Evolutionary conservation across 2,329 filamentous ascomycete species (phyloP).

Genomic region (Exserohilum rostratum): DNA sequence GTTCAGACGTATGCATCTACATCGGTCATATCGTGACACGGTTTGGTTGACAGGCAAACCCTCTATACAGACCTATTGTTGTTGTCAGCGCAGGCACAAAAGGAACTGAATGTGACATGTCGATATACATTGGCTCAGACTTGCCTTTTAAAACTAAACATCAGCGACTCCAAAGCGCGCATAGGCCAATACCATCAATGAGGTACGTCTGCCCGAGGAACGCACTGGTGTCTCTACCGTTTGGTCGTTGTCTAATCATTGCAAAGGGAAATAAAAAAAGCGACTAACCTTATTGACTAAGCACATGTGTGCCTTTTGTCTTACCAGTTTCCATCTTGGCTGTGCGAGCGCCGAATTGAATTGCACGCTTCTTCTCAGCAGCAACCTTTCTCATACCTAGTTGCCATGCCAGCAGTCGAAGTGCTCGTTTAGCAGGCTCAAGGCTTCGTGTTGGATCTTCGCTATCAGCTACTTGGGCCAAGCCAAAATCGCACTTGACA

Average conservation of each 20-base stretch:
- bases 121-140: conserved; percentile 34
- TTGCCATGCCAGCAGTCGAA: conserved; percentile 76
- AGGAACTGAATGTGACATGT: neutral
- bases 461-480: conserved; percentile 20
- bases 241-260: conserved; percentile 42
- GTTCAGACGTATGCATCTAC: too few relatives aligned
- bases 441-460: conserved; percentile 51
- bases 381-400: conserved; percentile 75
- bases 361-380: conserved; percentile 89
- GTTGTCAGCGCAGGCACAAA: too few relatives aligned
- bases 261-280: conserved; percentile 16
- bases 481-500: conserved; percentile 88
- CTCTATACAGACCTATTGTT: too few relatives aligned
- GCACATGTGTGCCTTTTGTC: conserved; percentile 54
- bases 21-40: too few relatives aligned
- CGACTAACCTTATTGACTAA: conserved; percentile 43
- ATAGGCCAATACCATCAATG: conserved; percentile 4
- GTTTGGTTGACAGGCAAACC: too few relatives aligned
- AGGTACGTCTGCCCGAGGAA: conserved; percentile 20
- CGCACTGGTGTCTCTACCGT: conserved; percentile 31
- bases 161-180: conserved; percentile 33
- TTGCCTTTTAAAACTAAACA: conserved; percentile 39
- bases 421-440: conserved; percentile 79
- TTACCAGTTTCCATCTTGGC: conserved; percentile 56
- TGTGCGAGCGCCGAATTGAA: conserved; percentile 56